Conservation (phyloP, 805 yeast species). For the Saturnispora mendoncae region DNA sequence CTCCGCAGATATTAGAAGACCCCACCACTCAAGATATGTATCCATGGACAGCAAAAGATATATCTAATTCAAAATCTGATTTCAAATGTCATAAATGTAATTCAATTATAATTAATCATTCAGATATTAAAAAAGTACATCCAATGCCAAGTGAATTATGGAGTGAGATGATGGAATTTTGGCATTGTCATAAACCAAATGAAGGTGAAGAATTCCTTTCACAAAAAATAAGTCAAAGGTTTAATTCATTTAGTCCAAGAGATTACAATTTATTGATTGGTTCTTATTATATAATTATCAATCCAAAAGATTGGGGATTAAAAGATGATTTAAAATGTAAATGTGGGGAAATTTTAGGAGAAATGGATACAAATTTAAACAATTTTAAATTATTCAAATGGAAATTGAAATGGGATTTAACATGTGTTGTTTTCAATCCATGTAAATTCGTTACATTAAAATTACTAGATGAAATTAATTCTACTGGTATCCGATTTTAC, state of each 20-base stretch:
- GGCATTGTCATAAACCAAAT: conserved; percentile 90
- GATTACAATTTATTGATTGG: conserved; percentile 43
- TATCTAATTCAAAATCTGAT: conserved; percentile 5
- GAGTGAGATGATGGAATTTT: conserved; percentile 92
- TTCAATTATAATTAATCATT: conserved; percentile 25
- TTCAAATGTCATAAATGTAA: conserved; percentile 19
- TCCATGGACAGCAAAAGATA: conserved; percentile 21
- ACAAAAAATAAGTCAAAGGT: conserved; percentile 21
- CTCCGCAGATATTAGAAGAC: conserved; percentile 3
- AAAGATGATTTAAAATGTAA: conserved; percentile 26
- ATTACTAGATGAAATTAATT: conserved; percentile 35
- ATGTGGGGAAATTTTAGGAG: conserved; percentile 37
- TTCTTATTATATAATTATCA: conserved; percentile 41
- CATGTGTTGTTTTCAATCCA: conserved; percentile 26
- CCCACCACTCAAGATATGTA: conserved; percentile 14
- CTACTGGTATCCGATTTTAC: conserved; percentile 34
- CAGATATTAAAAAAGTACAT: conserved; percentile 26
- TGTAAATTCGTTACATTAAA: conserved; percentile 31
- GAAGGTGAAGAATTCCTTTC: conserved; percentile 14
- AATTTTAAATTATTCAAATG: conserved; percentile 45
- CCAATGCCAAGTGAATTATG: conserved; percentile 89
- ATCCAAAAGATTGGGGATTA: conserved; percentile 19
- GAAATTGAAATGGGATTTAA: conserved; percentile 34
- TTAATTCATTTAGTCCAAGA: conserved; percentile 38
- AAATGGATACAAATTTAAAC: conserved; percentile 26